A percentile compares a stretch with the other conserved stretches of the same genome.
Evolutionary conservation across 2,329 filamentous ascomycete genomes (phyloP).

Genomic region (Cercospora beticola): DNA sequence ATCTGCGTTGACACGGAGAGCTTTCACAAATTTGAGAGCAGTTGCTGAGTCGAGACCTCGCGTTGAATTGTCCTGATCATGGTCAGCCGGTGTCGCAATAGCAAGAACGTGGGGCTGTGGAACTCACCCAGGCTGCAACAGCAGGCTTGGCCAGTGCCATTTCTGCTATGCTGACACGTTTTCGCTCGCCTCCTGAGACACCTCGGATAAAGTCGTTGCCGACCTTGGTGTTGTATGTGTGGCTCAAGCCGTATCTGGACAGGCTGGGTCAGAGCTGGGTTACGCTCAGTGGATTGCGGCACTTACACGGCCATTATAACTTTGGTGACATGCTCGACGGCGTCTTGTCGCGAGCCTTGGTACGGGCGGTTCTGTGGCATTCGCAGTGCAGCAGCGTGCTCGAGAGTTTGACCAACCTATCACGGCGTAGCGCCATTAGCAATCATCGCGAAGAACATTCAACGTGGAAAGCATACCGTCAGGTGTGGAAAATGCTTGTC

Average conservation of each 20-base stretch:
- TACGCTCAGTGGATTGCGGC: background rate
- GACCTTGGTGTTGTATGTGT: slow-evolving; percentile 57
- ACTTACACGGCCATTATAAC: slow-evolving; percentile 57
- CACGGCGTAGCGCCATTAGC: background rate
- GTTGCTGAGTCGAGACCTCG: slow-evolving; percentile 57
- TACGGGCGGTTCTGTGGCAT: slow-evolving; percentile 46
- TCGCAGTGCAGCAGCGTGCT: slow-evolving; percentile 55
- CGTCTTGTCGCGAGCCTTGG: slow-evolving; percentile 43
- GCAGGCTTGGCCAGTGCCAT: slow-evolving; percentile 44
- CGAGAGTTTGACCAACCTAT: slow-evolving; percentile 49
- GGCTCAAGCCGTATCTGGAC: slow-evolving; percentile 55
- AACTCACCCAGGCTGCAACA: slow-evolving; percentile 42
- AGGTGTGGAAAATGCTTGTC: slow-evolving; percentile 78
- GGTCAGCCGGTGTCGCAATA: background rate
- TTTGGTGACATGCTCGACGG: slow-evolving; percentile 46
- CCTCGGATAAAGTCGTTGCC: slow-evolving; percentile 61
- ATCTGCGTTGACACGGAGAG: slow-evolving; percentile 53
- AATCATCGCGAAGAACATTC: background rate
- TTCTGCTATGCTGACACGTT: slow-evolving; percentile 62
- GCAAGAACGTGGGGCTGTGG: background rate
- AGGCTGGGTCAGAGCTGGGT: background rate
- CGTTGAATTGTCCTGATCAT: slow-evolving; percentile 48
- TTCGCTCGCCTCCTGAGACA: slow-evolving; percentile 55
- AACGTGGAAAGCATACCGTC: slow-evolving; percentile 50
- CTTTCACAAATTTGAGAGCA: slow-evolving; percentile 58